Percentiles rank a stretch among this genome's conserved stretches.
phyloP scores from a whole-genome alignment of 257 asterid genomes.

The Solanum sejunctum region DNA sequence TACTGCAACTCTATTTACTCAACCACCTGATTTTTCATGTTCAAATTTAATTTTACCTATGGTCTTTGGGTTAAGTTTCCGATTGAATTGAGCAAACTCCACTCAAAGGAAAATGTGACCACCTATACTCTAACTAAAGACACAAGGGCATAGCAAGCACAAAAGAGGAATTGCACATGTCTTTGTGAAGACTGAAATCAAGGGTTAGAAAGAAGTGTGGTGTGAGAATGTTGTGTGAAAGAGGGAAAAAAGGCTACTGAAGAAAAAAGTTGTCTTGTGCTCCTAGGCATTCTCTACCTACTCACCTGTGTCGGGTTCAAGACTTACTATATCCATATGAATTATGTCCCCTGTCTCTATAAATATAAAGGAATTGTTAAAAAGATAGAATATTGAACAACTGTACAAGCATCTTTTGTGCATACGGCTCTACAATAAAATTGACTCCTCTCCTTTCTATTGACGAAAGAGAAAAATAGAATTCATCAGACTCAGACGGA shows the following conservation, averaged over 20 bases:
- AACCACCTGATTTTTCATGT: neutral
- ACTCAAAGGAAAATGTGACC: neutral
- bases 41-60: neutral
- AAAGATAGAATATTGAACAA: too few relatives aligned
- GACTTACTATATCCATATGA: too few relatives aligned
- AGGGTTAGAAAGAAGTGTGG: neutral
- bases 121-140: neutral
- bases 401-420: too few relatives aligned
- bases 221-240: neutral
- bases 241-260: neutral
- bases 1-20: neutral
- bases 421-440: too few relatives aligned
- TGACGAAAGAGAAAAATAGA: too few relatives aligned
- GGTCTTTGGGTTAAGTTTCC: neutral
- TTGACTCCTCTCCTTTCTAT: too few relatives aligned
- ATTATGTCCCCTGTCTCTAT: too few relatives aligned
- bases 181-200: neutral
- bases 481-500: too few relatives aligned
- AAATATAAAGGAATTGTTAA: too few relatives aligned
- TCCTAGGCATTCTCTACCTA: too few relatives aligned
- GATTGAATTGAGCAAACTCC: neutral
- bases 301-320: too few relatives aligned
- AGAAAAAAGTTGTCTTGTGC: neutral
- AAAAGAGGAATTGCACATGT: neutral
- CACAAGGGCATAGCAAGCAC: neutral